These are phyloP conservation scores for Amylocarpus encephaloides DNA, from an alignment of 2,329 filamentous ascomycete species.

Conservation along the genomic window DNA sequence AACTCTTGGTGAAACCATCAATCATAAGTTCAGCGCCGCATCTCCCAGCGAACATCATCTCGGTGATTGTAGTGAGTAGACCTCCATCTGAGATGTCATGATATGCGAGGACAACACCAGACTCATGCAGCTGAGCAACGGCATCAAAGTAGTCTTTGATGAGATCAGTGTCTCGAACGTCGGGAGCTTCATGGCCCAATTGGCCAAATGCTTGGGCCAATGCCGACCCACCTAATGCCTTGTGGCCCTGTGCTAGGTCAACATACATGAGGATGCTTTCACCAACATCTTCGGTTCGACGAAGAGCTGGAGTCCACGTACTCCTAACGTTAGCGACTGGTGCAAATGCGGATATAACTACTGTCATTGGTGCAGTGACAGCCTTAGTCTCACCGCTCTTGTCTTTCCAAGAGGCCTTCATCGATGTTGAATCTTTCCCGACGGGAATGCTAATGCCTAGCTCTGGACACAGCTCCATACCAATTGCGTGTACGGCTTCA, in stretches of 20 bases:
- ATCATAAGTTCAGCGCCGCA: conserved; percentile 82
- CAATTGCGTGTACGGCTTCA: conserved; percentile 87
- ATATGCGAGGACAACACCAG: conserved; percentile 77
- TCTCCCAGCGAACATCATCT: conserved; percentile 98
- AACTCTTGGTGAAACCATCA: conserved; percentile 61
- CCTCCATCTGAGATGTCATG: conserved; percentile 94
- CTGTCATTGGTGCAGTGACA: conserved; percentile 85
- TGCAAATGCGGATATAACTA: conserved; percentile 86
- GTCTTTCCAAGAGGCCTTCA: conserved; percentile 96
- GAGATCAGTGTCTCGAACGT: conserved; percentile 74
- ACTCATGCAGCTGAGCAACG: conserved; percentile 58
- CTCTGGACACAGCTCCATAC: conserved; percentile 83
- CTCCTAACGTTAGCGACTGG: conserved; percentile 74
- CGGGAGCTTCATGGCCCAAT: conserved; percentile 76
- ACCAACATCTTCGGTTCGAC: conserved; percentile 77
- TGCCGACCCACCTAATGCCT: conserved; percentile 83
- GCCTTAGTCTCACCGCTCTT: conserved; percentile 63
- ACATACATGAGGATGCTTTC: conserved; percentile 86
- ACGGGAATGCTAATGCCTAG: conserved; percentile 93
- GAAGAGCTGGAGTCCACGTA: conserved; percentile 91
- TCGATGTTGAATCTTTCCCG: conserved; percentile 96
- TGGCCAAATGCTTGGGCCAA: conserved; percentile 85
- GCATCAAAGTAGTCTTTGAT: conserved; percentile 92
- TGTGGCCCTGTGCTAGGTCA: conserved; percentile 75
- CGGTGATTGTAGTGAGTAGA: conserved; percentile 79